phyloP scores from a whole-genome alignment of 2,329 filamentous ascomycete genomes.

The Coniochaeta sp. region DNA sequence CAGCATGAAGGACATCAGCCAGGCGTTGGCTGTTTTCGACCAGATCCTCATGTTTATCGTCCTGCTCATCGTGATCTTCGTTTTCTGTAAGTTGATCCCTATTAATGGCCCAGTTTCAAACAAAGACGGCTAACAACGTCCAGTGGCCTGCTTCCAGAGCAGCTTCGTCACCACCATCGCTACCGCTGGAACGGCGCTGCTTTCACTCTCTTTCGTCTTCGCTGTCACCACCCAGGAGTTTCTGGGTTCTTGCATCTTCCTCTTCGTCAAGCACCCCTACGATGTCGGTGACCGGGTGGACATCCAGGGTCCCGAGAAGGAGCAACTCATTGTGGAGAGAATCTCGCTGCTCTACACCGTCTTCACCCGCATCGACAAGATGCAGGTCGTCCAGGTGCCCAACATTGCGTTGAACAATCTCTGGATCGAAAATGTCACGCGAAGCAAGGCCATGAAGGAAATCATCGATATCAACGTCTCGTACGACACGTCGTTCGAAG shows the following conservation, averaged over 20 bases:
- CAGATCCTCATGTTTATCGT: conserved; percentile 77
- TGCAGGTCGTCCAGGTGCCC: conserved; percentile 71
- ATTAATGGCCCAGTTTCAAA: not conserved
- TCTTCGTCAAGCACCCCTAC: conserved; percentile 97
- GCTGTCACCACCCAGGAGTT: conserved; percentile 88
- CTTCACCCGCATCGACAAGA: conserved; percentile 75
- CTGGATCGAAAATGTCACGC: conserved; percentile 93
- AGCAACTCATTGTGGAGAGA: conserved; percentile 77
- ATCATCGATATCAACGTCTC: conserved; percentile 71
- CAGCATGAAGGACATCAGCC: conserved; percentile 96
- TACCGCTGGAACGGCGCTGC: conserved; percentile 82
- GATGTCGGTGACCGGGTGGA: conserved; percentile 94
- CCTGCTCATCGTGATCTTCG: conserved; percentile 71
- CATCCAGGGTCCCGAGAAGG: conserved; percentile 49
- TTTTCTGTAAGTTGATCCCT: conserved; percentile 58
- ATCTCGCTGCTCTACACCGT: conserved; percentile 92
- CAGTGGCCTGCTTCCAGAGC: conserved; percentile 80
- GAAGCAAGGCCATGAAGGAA: conserved; percentile 88
- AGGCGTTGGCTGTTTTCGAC: conserved; percentile 87
- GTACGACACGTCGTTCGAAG: conserved; percentile 83
- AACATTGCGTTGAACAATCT: conserved; percentile 87
- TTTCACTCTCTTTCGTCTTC: conserved; percentile 97
- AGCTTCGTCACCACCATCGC: conserved; percentile 80
- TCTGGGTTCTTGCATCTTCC: conserved; percentile 95
- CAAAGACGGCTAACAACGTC: conserved; percentile 6